Evolutionary conservation across 768 basidiomycete species (phyloP), one percentile per base, ranked within the genome.

Genomic region (Boletus sp.): DNA sequence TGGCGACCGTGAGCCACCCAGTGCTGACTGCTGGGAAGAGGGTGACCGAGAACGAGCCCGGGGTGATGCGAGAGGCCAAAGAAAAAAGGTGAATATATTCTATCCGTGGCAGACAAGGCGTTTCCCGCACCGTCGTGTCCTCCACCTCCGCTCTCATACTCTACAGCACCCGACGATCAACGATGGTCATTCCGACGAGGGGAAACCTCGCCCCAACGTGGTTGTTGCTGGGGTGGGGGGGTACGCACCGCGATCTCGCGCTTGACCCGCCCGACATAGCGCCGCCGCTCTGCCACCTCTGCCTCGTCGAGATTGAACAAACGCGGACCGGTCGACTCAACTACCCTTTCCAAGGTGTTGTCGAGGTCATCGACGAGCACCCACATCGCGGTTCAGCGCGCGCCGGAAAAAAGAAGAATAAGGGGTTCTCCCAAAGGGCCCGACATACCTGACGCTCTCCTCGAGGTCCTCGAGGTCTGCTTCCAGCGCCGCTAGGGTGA

Each of bases 381-480:
- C 23, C 23, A 23, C 2, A 23, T 23, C 23, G 23, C 23, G 4
- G 23, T 23, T 23, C 23, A 23, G 23, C 23, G 23, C 23, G n/a
- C n/a, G n/a, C n/a, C n/a, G n/a, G n/a, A n/a, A n/a, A n/a, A n/a
- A n/a, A n/a, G n/a, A n/a, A n/a, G n/a, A n/a, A n/a, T n/a, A n/a
- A n/a, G n/a, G n/a, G n/a, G n/a, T 23, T 23, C 23, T 23, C 23
- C 23, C 23, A 23, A 23, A 23, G 23, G 23, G 47, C 1, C 67
- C 8, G 1, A 45, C 81, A 59, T 69, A 91, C 90, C 83, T 86
- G 41, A 98, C 94, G 64, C 91, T 93, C 65, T 93, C 92, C 47
- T 97, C 94, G n/a, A 98, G 73, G 67, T 93, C 93, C 56, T 93
- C 91, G 23, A 96, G 68, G 73, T 98, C 95, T 0, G 88, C 87